phyloP scores from a whole-genome alignment of 1,284 basidiomycete species.

The Marasmius oreades region DNA sequence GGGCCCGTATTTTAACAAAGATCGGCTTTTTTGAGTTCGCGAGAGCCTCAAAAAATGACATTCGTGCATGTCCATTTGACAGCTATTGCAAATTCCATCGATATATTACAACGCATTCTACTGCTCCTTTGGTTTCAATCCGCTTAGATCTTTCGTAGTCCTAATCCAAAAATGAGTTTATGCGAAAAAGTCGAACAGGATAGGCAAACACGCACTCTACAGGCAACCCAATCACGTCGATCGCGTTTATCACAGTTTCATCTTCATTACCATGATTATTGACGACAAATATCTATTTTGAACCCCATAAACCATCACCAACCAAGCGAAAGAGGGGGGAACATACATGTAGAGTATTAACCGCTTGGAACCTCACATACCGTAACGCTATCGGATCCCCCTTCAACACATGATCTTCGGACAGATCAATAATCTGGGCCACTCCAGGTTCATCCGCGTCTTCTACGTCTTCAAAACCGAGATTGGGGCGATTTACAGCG shows the following conservation, averaged over 20 bases:
- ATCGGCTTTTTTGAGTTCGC: no score
- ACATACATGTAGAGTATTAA: slow-evolving; percentile 69
- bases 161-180: slow-evolving; percentile 28
- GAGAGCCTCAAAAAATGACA: no score
- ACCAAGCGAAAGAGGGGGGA: neutral
- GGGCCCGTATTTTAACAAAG: no score
- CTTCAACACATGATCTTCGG: slow-evolving; percentile 46
- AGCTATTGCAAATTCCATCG: no score
- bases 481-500: slow-evolving; percentile 59
- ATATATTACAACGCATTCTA: neutral
- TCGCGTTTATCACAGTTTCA: slow-evolving; percentile 72
- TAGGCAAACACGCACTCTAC: slow-evolving; percentile 46
- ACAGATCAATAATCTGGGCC: slow-evolving; percentile 54
- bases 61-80: no score
- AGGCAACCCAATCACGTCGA: slow-evolving; percentile 70
- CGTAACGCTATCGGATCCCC: slow-evolving; percentile 62
- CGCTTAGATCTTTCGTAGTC: slow-evolving; percentile 54
- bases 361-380: slow-evolving; percentile 78
- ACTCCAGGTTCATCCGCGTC: slow-evolving; percentile 44
- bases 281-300: slow-evolving; percentile 68
- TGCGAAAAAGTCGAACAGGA: slow-evolving; percentile 4
- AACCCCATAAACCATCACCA: neutral
- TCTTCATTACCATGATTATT: slow-evolving; percentile 75
- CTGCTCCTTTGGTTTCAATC: slow-evolving; percentile 44
- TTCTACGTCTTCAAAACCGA: slow-evolving; percentile 70